A percentile compares a stretch with the other conserved stretches of the same genome.
Evolutionary conservation across 192 early-diverging fungal species (phyloP).

Genomic region (Coemansia sp.): DNA sequence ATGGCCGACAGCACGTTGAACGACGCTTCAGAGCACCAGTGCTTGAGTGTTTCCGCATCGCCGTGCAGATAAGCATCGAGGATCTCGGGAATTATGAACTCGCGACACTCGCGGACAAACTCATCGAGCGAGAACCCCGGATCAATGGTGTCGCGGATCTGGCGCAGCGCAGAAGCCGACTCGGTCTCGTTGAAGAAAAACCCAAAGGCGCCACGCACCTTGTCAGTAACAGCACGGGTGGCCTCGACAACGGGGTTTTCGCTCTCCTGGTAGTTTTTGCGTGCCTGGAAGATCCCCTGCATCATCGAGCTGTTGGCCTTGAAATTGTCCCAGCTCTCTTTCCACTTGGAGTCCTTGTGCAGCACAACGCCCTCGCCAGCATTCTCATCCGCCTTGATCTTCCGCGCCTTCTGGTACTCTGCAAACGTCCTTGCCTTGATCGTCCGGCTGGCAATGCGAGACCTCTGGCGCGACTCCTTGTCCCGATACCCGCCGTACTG

Average conservation of each 20-base stretch:
- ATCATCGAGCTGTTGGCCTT: slow-evolving; percentile 85
- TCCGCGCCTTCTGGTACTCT: slow-evolving; percentile 51
- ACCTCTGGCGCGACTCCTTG: slow-evolving; percentile 64
- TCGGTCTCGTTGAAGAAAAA: slow-evolving; percentile 92
- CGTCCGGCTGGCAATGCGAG: slow-evolving; percentile 44
- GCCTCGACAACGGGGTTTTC: slow-evolving; percentile 82
- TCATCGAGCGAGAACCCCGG: slow-evolving; percentile 80
- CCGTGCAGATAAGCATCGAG: slow-evolving; percentile 92
- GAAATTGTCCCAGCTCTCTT: slow-evolving; percentile 90
- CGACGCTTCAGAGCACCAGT: slow-evolving; percentile 94
- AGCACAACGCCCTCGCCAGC: slow-evolving; percentile 77
- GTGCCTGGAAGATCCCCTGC: slow-evolving; percentile 77
- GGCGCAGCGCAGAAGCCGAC: slow-evolving; percentile 83
- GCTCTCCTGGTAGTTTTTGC: slow-evolving; percentile 83
- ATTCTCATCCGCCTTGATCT: slow-evolving; percentile 52
- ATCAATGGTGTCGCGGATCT: slow-evolving; percentile 77
- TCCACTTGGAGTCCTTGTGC: slow-evolving; percentile 84
- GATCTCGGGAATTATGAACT: slow-evolving; percentile 93
- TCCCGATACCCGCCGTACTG: slow-evolving; percentile 75
- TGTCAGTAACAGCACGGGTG: slow-evolving; percentile 73
- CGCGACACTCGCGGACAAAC: slow-evolving; percentile 89
- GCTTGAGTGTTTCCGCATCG: slow-evolving; percentile 76
- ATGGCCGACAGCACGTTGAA: slow-evolving; percentile 81
- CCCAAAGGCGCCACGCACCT: slow-evolving; percentile 72
- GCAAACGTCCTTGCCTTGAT: slow-evolving; percentile 52